Base-by-base conservation (phyloP, 139 green algal genomes). In the Chlamydomonas sp. region DNA sequence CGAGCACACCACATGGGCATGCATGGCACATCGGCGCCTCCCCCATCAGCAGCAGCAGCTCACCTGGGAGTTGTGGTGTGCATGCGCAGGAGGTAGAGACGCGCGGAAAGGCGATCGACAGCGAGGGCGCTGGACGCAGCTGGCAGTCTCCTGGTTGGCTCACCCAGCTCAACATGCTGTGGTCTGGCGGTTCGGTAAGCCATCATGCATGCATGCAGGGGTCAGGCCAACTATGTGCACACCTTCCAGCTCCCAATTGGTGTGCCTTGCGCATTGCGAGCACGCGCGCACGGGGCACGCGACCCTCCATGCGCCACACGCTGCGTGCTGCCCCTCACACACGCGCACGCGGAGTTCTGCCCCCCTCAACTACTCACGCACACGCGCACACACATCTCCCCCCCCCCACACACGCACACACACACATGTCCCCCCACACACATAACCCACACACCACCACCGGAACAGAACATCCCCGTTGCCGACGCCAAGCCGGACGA, bases 401-500 rank as follows among this genome's bases (percentile, higher is more conserved):
- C 22, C 29, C 13, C 26, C 0, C 33, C 10, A 70, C 29, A 33
- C 22, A 16, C 22, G 20, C 54, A 63, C 13, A 28, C 22, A 35
- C 13, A 28, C 22, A 16, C 13, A 13, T 63, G 20, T 63, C 29
- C n/a, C 54, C 29, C 22, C 54, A 16, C 22, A 13, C 54, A 16
- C 83, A 91, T 85, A 91, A 96, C 54, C 22, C 54, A 16, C 22
- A 35, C 13, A 34, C 37, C 24, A 24, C n/a, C 43, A 54, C 26
- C 26, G 54, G n/a, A n/a, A n/a, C 85, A 92, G 88, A 93, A 96
- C 58, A 87, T 96, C n/a, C 95, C 95, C 2, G 90, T 98, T 24
- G 94, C 92, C 0, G 83, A 97, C 71, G 93, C 95, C 34, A 91
- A 96, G 81, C 87, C 94, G 20, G 91, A 95, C 1, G 92, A 99